phyloP scores from a whole-genome alignment of 2,329 filamentous ascomycete genomes.

The Drechslerella stenobrocha region DNA sequence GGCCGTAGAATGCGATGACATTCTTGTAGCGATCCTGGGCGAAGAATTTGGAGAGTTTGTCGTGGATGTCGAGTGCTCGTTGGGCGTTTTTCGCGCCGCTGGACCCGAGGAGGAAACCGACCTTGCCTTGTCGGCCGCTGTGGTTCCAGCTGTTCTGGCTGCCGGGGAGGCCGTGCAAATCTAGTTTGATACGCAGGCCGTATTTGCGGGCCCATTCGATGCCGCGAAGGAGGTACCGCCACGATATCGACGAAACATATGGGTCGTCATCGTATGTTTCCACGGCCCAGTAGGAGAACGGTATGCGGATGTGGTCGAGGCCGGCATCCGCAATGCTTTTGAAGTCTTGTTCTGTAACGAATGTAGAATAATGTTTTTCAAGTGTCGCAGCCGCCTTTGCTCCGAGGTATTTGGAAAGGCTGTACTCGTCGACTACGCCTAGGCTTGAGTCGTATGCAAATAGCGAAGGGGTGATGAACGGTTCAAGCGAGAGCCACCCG shows the following conservation, averaged over 20 bases:
- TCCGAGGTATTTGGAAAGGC: conserved; percentile 72
- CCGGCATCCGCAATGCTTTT: conserved; percentile 81
- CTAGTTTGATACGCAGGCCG: conserved; percentile 87
- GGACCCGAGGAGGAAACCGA: conserved; percentile 86
- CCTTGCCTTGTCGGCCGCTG: conserved; percentile 76
- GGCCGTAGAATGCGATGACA: conserved; percentile 86
- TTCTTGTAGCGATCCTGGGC: conserved; percentile 90
- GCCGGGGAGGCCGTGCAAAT: conserved; percentile 84
- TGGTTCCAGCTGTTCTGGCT: conserved; percentile 99
- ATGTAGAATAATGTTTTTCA: conserved; percentile 90
- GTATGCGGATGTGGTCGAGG: conserved; percentile 92
- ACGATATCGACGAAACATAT: conserved; percentile 82
- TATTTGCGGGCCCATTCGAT: conserved; percentile 95
- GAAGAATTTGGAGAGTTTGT: conserved; percentile 90
- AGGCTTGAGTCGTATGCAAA: conserved; percentile 63
- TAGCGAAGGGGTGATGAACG: conserved; percentile 91
- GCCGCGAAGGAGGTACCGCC: conserved; percentile 87
- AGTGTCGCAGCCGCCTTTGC: conserved; percentile 67
- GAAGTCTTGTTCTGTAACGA: conserved; percentile 83
- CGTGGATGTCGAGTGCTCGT: conserved; percentile 76
- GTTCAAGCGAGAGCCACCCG: conserved; percentile 91
- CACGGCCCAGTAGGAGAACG: conserved; percentile 93
- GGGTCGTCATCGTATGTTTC: conserved; percentile 81
- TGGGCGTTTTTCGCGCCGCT: conserved; percentile 61
- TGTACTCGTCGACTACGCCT: conserved; percentile 87